Conservation (phyloP, 2,329 filamentous ascomycete species). For the Corynespora cassiicola region DNA sequence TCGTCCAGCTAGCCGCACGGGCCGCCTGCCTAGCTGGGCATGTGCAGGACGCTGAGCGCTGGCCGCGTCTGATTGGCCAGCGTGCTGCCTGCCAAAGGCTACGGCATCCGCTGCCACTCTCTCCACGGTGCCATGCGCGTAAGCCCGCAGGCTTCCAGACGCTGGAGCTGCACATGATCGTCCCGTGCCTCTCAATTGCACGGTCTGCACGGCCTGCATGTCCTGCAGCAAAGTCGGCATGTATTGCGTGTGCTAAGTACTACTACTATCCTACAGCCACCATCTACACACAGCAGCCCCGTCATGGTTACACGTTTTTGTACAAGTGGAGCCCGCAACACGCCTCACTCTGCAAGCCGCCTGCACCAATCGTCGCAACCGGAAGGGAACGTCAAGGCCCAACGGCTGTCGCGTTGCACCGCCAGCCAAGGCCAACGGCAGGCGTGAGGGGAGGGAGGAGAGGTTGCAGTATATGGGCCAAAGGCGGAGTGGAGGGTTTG, state of each 20-base stretch:
- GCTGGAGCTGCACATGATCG: slow-evolving; percentile 2
- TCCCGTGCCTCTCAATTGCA: not conserved
- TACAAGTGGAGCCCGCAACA: slow-evolving; percentile 21
- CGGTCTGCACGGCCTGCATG: not conserved
- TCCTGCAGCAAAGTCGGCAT: too few relatives aligned
- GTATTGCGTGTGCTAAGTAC: slow-evolving; percentile 7
- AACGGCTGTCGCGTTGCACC: not conserved
- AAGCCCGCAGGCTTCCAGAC: not conserved
- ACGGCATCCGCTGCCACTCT: slow-evolving; percentile 7
- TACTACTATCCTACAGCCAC: slow-evolving; percentile 11
- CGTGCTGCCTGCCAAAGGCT: not conserved
- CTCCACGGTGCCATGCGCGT: not conserved
- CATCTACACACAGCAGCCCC: not conserved
- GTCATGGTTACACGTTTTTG: slow-evolving; percentile 27
- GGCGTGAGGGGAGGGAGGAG: too few relatives aligned
- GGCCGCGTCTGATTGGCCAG: slow-evolving; percentile 3
- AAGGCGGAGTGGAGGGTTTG: too few relatives aligned
- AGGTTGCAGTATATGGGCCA: too few relatives aligned
- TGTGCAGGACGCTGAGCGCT: not conserved
- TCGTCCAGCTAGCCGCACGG: slow-evolving; percentile 1
- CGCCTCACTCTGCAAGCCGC: slow-evolving; percentile 10
- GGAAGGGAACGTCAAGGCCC: not conserved
- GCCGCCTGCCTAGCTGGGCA: slow-evolving; percentile 1
- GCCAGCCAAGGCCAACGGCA: too few relatives aligned
- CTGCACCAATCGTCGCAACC: slow-evolving; percentile 3